phyloP scores from a whole-genome alignment of 208 protist genomes.

The Crithidia fasciculata region DNA sequence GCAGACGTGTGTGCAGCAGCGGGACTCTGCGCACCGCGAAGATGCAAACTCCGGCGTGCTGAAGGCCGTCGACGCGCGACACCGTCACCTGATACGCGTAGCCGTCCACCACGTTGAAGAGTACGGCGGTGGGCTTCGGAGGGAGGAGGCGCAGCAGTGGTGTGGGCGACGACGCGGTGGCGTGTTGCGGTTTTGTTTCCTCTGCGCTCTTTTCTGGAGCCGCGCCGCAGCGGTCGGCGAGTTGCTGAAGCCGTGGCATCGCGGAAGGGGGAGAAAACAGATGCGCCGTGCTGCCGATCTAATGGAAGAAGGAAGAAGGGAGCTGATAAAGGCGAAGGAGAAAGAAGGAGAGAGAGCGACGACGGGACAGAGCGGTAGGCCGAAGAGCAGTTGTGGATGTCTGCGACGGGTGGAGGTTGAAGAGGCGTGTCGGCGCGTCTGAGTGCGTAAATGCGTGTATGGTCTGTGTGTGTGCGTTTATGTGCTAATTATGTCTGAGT shows the following conservation, averaged over 20 bases:
- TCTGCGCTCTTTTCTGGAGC: not conserved
- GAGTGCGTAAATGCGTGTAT: not conserved
- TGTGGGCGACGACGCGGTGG: not conserved
- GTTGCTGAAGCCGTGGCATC: slow-evolving; percentile 29
- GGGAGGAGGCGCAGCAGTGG: not conserved
- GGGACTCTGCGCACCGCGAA: slow-evolving; percentile 26
- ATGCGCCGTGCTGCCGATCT: no score
- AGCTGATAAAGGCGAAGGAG: no score
- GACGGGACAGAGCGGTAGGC: no score
- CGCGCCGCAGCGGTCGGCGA: slow-evolving; percentile 1
- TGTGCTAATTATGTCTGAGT: not conserved
- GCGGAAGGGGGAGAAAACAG: not conserved
- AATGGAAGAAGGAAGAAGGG: no score
- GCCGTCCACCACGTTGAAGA: slow-evolving; percentile 26
- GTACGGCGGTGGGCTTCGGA: slow-evolving; percentile 17
- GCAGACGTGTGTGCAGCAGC: not conserved
- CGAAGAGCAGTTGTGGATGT: no score
- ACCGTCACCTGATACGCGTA: slow-evolving; percentile 24
- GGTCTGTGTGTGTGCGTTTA: not conserved
- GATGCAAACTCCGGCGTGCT: slow-evolving; percentile 9
- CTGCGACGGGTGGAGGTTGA: no score
- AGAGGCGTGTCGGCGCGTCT: not conserved
- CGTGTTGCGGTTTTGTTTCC: not conserved
- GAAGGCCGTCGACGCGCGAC: not conserved
- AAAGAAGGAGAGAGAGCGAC: not conserved